Conservation (phyloP, 148 eudicot genomes). For the Arbutus unedo region DNA sequence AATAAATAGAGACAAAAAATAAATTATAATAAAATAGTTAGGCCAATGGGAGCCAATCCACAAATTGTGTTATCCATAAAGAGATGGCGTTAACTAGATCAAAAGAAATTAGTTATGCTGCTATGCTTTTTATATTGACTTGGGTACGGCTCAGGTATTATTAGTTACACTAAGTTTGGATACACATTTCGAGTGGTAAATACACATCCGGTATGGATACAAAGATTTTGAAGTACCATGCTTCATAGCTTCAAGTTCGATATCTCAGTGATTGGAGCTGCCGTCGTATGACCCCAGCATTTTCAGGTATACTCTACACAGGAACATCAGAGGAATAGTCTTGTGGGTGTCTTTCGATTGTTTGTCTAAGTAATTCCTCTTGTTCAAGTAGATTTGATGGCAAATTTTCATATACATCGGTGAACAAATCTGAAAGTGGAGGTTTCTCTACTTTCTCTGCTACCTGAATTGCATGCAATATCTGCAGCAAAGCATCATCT, state of each 20-base stretch:
- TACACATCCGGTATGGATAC: background rate
- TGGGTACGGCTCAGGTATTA: background rate
- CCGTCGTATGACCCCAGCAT: background rate
- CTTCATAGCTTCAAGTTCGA: background rate
- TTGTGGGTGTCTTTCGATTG: constrained; percentile 48
- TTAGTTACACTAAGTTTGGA: background rate
- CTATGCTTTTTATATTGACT: background rate
- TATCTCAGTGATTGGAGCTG: background rate
- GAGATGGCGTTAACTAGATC: too few species aligned
- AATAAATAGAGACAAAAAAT: too few species aligned
- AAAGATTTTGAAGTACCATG: background rate
- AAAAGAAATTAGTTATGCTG: too few species aligned
- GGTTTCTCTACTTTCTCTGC: constrained; percentile 74
- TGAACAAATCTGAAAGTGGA: constrained; percentile 50
- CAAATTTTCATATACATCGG: constrained; percentile 60
- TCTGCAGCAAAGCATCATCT: constrained; percentile 30
- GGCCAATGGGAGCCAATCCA: too few species aligned
- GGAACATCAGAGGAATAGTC: constrained; percentile 64
- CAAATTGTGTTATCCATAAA: too few species aligned
- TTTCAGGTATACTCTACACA: background rate
- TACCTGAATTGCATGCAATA: constrained; percentile 58
- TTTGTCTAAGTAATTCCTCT: constrained; percentile 50
- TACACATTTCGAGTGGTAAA: background rate
- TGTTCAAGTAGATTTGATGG: constrained; percentile 61
- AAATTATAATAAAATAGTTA: too few species aligned